Evolutionary conservation across 176 grass and related monocot species (phyloP).

Genomic region (Juncus inflexus): DNA sequence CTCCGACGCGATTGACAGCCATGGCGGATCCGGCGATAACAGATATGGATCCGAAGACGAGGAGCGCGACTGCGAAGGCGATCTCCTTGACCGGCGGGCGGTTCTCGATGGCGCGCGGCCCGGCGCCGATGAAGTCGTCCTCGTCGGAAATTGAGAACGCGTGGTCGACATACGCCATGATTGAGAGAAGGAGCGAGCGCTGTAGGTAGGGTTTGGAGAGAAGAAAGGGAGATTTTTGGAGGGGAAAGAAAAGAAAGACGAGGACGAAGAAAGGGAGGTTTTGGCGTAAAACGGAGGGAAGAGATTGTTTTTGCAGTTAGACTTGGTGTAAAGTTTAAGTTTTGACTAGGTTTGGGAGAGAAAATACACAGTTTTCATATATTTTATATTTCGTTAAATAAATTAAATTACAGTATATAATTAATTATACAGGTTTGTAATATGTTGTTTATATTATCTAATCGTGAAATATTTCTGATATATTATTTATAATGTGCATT

Average conservation of each 20-base stretch:
- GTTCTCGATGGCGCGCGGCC: slow-evolving; percentile 34
- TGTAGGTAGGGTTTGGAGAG: slow-evolving; percentile 29
- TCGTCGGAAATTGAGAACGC: slow-evolving; percentile 95
- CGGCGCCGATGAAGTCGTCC: slow-evolving; percentile 64
- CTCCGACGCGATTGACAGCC: slow-evolving; percentile 74
- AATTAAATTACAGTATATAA: too few species aligned
- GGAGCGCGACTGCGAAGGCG: slow-evolving; percentile 85
- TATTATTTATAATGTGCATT: too few species aligned
- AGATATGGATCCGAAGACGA: slow-evolving; percentile 75
- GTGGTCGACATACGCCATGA: slow-evolving; percentile 99
- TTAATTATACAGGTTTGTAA: too few species aligned
- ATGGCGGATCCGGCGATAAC: slow-evolving; percentile 53
- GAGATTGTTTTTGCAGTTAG: neutral
- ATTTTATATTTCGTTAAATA: too few species aligned
- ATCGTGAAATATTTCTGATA: too few species aligned
- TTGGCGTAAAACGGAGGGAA: neutral
- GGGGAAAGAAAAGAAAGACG: slow-evolving; percentile 30
- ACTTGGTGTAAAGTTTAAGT: too few species aligned
- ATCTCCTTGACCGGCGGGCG: slow-evolving; percentile 94
- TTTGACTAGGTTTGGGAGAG: too few species aligned
- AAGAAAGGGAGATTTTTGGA: slow-evolving; percentile 37
- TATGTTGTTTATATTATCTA: too few species aligned
- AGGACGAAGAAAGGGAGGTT: slow-evolving; percentile 23
- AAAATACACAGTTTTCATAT: too few species aligned
- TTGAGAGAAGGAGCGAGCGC: neutral